phyloP scores from a whole-genome alignment of 2,329 filamentous ascomycete genomes.

The Xylaria sp. region DNA sequence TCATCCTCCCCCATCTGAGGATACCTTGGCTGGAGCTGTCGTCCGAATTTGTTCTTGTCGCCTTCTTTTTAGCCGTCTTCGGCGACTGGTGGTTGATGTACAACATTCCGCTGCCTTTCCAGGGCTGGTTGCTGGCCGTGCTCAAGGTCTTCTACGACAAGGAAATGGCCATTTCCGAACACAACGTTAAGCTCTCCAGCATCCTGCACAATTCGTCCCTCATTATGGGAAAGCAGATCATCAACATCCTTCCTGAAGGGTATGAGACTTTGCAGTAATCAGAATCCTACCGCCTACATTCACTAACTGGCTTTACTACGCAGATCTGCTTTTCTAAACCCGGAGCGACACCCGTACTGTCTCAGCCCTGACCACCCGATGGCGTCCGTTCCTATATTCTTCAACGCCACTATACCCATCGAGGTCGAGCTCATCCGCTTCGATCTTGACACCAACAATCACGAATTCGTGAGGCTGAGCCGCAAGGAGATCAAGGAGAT shows the following conservation, averaged over 20 bases:
- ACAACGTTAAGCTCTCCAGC: conserved; percentile 85
- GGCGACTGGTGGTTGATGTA: conserved; percentile 76
- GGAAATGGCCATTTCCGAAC: conserved; percentile 92
- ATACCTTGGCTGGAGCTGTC: conserved; percentile 98
- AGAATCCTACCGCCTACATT: conserved; percentile 6
- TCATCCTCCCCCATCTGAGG: conserved; percentile 83
- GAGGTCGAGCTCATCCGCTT: conserved; percentile 88
- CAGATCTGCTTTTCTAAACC: conserved; percentile 87
- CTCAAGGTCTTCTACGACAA: conserved; percentile 89
- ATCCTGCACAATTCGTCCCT: conserved; percentile 93
- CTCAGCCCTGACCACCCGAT: conserved; percentile 71
- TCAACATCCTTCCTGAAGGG: conserved; percentile 97
- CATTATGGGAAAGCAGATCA: conserved; percentile 95
- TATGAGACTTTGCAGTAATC: conserved; percentile 50
- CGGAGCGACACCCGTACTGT: conserved; percentile 82
- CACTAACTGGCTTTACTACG: conserved; percentile 45
- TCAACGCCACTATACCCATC: conserved; percentile 92
- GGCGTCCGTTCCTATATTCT: conserved; percentile 81
- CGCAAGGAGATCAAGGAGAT: conserved; percentile 79
- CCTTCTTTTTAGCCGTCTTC: conserved; percentile 77
- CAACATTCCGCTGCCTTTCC: conserved; percentile 39
- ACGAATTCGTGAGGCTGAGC: conserved; percentile 82
- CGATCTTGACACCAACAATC: conserved; percentile 81
- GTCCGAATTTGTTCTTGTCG: conserved; percentile 73
- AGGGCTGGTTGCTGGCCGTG: conserved; percentile 83